These are phyloP conservation scores for Coffea canephora DNA, from an alignment of 257 asterid genomes.

Conservation along the genomic window DNA sequence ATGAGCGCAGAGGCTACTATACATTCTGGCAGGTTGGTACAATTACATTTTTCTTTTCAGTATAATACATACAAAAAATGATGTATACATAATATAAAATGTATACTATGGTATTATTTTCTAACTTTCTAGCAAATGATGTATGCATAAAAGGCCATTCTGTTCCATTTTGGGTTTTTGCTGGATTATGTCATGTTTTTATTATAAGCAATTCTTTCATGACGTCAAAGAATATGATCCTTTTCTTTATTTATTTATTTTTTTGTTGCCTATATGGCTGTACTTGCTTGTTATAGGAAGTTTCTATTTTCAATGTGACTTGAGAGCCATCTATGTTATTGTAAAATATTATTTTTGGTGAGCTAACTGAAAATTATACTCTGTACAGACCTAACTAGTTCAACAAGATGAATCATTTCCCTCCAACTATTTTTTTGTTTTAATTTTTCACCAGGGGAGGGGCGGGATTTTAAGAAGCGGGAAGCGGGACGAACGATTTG, in stretches of 20 bases:
- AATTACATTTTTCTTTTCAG: neutral
- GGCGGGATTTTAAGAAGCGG: no score
- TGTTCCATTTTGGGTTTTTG: conserved; percentile 7
- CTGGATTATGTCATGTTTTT: neutral
- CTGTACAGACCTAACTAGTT: neutral
- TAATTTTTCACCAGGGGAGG: no score
- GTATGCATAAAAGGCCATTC: neutral
- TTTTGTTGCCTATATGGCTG: neutral
- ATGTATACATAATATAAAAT: neutral
- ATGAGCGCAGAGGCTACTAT: conserved; percentile 85
- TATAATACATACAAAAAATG: neutral
- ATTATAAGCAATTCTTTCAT: neutral
- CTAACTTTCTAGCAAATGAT: neutral
- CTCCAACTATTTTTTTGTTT: no score
- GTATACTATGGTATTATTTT: neutral
- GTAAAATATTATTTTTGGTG: neutral
- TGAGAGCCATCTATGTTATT: no score
- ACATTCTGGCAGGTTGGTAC: conserved; percentile 91
- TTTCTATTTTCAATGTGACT: neutral
- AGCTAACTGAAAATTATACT: neutral
- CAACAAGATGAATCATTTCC: neutral
- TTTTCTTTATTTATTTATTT: neutral
- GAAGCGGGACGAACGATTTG: no score
- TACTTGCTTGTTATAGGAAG: neutral
- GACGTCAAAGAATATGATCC: neutral